Percentiles rank a stretch among this genome's conserved stretches.
phyloP scores from a whole-genome alignment of 2,329 filamentous ascomycete genomes.

The Fusarium scirpi region DNA sequence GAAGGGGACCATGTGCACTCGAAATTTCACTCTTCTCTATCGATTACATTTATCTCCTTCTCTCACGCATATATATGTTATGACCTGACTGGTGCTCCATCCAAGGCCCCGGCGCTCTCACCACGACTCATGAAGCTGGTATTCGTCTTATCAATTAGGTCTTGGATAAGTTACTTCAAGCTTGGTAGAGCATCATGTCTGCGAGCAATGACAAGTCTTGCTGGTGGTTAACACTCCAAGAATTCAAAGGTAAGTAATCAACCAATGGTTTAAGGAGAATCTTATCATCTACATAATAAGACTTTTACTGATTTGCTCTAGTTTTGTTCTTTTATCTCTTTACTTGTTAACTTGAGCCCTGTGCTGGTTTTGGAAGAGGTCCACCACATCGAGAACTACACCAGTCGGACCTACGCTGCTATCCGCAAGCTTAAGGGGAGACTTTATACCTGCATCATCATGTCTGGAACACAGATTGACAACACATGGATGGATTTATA shows the following conservation, averaged over 20 bases:
- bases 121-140: neutral
- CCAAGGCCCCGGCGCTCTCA: neutral
- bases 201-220: neutral
- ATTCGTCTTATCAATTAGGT: neutral
- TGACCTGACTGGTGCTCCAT: neutral
- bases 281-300: neutral
- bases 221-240: neutral
- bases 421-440: neutral
- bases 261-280: neutral
- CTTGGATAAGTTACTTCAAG: too few relatives aligned
- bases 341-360: neutral
- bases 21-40: neutral
- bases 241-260: neutral
- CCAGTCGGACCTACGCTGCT: neutral
- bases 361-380: neutral
- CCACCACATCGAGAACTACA: neutral
- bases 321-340: neutral
- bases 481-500: neutral
- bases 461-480: neutral
- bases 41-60: neutral
- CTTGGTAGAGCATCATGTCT: neutral
- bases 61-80: neutral
- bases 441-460: too few relatives aligned
- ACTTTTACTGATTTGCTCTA: accelerated
- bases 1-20: neutral